phyloP scores from a whole-genome alignment of 2,329 filamentous ascomycete genomes.

The Pseudogymnoascus sp. region DNA sequence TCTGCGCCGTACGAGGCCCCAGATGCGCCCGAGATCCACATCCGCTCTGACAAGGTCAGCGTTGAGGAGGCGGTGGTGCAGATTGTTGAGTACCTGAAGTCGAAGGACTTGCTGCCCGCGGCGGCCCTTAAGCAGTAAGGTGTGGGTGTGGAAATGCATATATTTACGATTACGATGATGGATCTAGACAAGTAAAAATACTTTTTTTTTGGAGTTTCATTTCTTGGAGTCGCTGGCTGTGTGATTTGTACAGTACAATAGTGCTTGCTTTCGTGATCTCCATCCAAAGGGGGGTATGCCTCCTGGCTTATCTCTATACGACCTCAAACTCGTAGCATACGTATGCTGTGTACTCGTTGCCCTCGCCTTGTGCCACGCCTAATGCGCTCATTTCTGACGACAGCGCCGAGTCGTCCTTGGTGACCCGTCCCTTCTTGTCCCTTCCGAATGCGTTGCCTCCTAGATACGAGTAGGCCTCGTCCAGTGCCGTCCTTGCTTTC shows the following conservation, averaged over 20 bases:
- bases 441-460: constrained; percentile 89
- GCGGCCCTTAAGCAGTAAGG: constrained; percentile 17
- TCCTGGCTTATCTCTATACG: constrained; percentile 23
- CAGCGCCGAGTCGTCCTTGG: constrained; percentile 76
- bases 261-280: constrained; percentile 1
- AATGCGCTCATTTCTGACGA: constrained; percentile 78
- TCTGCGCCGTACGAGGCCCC: constrained; percentile 93
- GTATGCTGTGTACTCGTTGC: constrained; percentile 85
- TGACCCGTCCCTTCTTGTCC: constrained; percentile 87
- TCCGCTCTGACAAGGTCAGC: constrained; percentile 71
- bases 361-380: constrained; percentile 57
- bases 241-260: constrained; percentile 2
- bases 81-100: constrained; percentile 72
- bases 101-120: constrained; percentile 51
- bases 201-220: background rate
- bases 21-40: constrained; percentile 74
- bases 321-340: constrained; percentile 96
- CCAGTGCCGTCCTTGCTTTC: constrained; percentile 71
- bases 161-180: constrained; percentile 6
- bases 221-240: background rate
- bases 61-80: constrained; percentile 83
- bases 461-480: constrained; percentile 80
- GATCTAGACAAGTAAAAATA: constrained; percentile 3
- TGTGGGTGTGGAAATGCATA: background rate
- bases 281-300: background rate